phyloP scores from a whole-genome alignment of 495 filamentous ascomycete species.

The Annulohypoxylon moriforme region DNA sequence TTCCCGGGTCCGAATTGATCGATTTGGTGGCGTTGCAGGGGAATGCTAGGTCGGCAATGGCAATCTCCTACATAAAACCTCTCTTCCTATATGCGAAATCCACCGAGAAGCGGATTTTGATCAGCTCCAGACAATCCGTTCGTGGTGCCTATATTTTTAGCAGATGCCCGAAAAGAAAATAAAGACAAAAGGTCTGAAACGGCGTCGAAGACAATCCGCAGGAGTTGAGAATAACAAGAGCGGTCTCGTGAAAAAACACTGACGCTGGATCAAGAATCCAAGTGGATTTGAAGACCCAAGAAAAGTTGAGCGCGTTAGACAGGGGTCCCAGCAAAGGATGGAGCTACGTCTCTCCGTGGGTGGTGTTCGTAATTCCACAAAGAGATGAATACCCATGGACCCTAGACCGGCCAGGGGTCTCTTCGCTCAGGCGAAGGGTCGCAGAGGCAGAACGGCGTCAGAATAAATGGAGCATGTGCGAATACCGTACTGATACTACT shows the following conservation, averaged over 20 bases:
- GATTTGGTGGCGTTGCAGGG: constrained; percentile 42
- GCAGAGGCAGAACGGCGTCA: too few relatives aligned
- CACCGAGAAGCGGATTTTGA: constrained; percentile 6
- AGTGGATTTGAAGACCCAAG: constrained; percentile 33
- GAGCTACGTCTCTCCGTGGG: constrained; percentile 35
- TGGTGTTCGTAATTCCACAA: constrained; percentile 44
- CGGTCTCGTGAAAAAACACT: constrained; percentile 27
- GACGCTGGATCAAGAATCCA: constrained; percentile 37
- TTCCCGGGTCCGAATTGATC: constrained; percentile 29
- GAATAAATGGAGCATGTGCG: too few relatives aligned
- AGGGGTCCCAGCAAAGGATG: constrained; percentile 37
- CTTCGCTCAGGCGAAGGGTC: constrained; percentile 31
- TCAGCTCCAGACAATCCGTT: constrained; percentile 6
- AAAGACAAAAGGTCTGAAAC: constrained; percentile 2
- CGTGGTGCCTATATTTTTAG: not conserved
- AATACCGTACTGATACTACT: too few relatives aligned
- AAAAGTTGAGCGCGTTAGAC: constrained; percentile 33
- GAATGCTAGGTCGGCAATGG: constrained; percentile 20
- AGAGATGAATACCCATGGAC: constrained; percentile 39
- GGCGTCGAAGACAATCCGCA: constrained; percentile 17
- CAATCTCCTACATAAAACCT: constrained; percentile 9
- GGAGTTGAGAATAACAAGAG: constrained; percentile 24
- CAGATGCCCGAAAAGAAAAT: constrained; percentile 4
- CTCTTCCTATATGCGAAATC: constrained; percentile 13
- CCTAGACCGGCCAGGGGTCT: constrained; percentile 35